Base-by-base conservation (phyloP, 2,329 filamentous ascomycete species). In the Thermothelomyces thermophilus region DNA sequence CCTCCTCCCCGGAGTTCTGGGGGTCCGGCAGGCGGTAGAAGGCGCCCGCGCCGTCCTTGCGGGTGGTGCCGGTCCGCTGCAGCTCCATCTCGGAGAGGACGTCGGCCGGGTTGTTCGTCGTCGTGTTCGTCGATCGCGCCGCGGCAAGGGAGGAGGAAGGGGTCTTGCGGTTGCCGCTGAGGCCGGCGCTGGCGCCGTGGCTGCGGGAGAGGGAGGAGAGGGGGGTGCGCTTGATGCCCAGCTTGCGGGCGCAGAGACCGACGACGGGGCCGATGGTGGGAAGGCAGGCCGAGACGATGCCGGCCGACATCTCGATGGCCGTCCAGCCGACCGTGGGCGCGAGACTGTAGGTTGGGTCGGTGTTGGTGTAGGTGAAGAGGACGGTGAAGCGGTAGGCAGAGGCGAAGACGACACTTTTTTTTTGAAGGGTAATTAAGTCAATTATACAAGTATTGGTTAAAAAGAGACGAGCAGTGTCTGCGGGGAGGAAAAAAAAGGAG, bases 221-320 rank as follows among this genome's bases (percentile, higher is more conserved):
- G 39, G 68, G 64, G 43, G 64, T 65, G n/a, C 65, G 63, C 50
- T 71, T 73, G 16, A 73, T 65, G n/a, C 52, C 71, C 68, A 73
- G 55, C 2, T 62, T 65, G 5, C 69, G 66, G 2, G 69, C 63
- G 7, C 71, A 62, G 9, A 58, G 16, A 3, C 65, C 63, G 28
- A 76, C 55, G 13, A 74, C 66, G 2, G 74, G 74, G 5, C 73
- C 68, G 34, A 79, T 63, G 0, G 75, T 76, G 0, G 76, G 76
- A 0, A 78, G 70, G 54, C 73, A 77, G 6, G 75, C 75, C 0
- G 74, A 75, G 37, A 76, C 66, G 54, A 80, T 75, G 43, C 74
- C 76, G 0, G 70, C 69, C 0, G 72, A 66, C 61, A 73, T 70
- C 57, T 77, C 74, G 52, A 76, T 70, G 4, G 66, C 66, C 6